These are phyloP conservation scores for Basidiobolus heterosporus DNA, from an alignment of 371 early-diverging fungal genomes.

Conservation along the genomic window DNA sequence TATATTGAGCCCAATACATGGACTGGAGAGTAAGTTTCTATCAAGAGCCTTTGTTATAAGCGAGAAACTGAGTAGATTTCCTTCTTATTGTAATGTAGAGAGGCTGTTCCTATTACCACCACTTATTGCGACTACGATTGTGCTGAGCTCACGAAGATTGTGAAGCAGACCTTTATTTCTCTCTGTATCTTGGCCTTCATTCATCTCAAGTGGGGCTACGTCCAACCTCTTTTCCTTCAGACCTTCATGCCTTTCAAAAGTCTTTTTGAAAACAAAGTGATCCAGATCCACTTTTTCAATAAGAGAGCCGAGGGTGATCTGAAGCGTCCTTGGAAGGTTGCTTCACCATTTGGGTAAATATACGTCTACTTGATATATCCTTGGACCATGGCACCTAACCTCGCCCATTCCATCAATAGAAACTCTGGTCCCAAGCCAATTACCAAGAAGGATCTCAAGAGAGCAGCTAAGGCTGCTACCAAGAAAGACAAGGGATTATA, in stretches of 20 bases:
- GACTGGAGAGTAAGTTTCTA: too few species aligned
- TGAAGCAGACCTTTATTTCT: conserved; percentile 49
- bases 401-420: too few species aligned
- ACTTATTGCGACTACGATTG: conserved; percentile 70
- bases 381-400: too few species aligned
- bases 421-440: too few species aligned
- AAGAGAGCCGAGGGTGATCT: conserved; percentile 63
- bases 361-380: too few species aligned
- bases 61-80: too few species aligned
- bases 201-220: conserved; percentile 77
- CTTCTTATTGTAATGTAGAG: too few species aligned
- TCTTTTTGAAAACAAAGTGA: conserved; percentile 47
- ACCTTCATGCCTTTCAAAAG: conserved; percentile 65
- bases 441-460: too few species aligned
- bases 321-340: conserved; percentile 69
- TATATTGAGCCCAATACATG: too few species aligned
- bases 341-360: conserved; percentile 38
- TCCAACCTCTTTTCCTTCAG: conserved; percentile 81
- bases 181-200: conserved; percentile 55
- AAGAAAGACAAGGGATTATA: too few species aligned
- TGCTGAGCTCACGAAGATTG: conserved; percentile 45
- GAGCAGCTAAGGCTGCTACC: too few species aligned
- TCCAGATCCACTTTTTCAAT: conserved; percentile 66
- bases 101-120: conserved; percentile 31
- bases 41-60: too few species aligned